Evolutionary conservation across 75 land plant species (phyloP), one percentile per base, ranked within the genome.

Genomic region (Pseudotsuga menziesii): DNA sequence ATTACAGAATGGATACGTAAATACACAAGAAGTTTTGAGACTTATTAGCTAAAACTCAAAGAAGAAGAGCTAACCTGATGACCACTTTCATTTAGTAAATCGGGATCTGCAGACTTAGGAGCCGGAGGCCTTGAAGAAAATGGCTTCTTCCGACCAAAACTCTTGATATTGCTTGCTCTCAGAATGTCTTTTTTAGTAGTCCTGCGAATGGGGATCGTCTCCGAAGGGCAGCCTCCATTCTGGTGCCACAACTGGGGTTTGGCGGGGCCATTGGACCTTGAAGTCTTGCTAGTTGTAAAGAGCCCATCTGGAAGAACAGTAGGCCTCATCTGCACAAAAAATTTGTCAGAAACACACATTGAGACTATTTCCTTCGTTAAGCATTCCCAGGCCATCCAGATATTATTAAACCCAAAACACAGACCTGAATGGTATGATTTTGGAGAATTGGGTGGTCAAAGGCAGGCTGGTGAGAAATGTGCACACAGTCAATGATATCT

Each of bases 151-250:
- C 60, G 86, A 20, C 96, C 93, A 80, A 88, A 95, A 22, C 87
- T 82, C 48, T 90, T 83, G 2, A 91, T 63, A 55, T 92, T 86
- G 71, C 88, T 85, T 35, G 94, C 98, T 72, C 94, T 82, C 25
- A 93, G 52, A 35, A 95, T 61, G 80, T 95, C 98, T 22, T 86
- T 87, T 32, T 82, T 75, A 27, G 74, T 82, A 12, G 97, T 95
- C 72, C 98, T 89, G 29, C 98, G 85, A 2, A 96, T 81, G 52
- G 98, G 97, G 17, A 96, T 80, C 27, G 98, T 96, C 36, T 77
- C 89, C 56, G 75, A 78, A 0, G 98, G 94, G 76, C 98, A 96
- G 71, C 77, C 83, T 27, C 93, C 95, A 77, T 84, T 88, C 64
- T 60, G 29, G 39, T 93, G 93, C 98, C 98, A 94, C 70, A 84